Percentiles rank a stretch among this genome's conserved stretches.
Evolutionary conservation across 805 yeast species (phyloP).

Genomic region (Maudiozyma bulderi): DNA sequence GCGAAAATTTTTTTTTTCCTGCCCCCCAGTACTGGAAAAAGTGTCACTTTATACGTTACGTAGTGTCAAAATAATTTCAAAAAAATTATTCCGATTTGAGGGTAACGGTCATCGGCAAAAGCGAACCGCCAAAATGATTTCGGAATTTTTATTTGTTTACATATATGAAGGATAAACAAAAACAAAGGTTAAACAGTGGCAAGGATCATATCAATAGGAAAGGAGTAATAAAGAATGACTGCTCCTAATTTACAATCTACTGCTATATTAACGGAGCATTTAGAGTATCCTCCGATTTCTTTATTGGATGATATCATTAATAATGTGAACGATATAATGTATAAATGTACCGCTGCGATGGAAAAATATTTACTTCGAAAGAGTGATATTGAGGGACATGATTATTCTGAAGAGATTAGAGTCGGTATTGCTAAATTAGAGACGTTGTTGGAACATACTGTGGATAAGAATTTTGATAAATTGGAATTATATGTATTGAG

Average conservation of each 20-base stretch:
- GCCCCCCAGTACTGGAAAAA: too few relatives aligned
- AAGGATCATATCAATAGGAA: neutral
- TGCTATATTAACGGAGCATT: conserved; percentile 68
- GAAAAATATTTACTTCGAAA: conserved; percentile 46
- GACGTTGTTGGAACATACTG: conserved; percentile 59
- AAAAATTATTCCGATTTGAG: neutral
- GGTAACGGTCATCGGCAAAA: neutral
- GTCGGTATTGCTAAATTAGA: conserved; percentile 78
- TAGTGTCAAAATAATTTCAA: too few relatives aligned
- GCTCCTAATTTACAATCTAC: conserved; percentile 33
- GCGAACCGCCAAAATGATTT: too few relatives aligned
- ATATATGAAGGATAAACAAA: neutral
- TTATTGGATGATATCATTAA: conserved; percentile 81
- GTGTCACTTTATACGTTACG: too few relatives aligned
- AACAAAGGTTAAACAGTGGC: too few relatives aligned
- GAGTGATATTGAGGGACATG: conserved; percentile 12
- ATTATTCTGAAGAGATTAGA: conserved; percentile 46
- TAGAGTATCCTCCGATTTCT: conserved; percentile 76
- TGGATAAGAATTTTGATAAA: conserved; percentile 77
- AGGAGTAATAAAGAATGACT: conserved; percentile 17
- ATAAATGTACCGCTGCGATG: conserved; percentile 70
- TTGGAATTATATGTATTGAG: conserved; percentile 74
- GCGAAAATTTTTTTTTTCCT: too few relatives aligned
- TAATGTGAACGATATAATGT: conserved; percentile 75
- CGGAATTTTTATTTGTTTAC: neutral